Base-by-base conservation (phyloP, 1,139 yeast genomes). In the Hansenula anomala region DNA sequence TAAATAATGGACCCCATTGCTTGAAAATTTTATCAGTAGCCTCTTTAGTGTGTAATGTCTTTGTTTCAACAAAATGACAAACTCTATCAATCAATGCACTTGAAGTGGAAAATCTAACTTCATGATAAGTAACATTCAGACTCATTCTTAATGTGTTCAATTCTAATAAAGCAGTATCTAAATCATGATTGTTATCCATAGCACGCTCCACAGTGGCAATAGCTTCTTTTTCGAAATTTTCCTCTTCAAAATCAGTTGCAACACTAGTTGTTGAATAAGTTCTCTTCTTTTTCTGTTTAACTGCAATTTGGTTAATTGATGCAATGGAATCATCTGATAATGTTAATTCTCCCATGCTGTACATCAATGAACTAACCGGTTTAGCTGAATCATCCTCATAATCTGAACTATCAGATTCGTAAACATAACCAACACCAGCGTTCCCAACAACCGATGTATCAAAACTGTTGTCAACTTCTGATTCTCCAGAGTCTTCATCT, bases 71-170 rank as follows among this genome's bases (percentile, higher is more conserved):
- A 55, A 83, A 83, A 50, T 85, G 86, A 40, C 75, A 70, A 17
- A 86, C 75, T 54, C 94, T 74, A 36, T 69, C 67, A 34, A 88
- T 56, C 53, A 92, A 69, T 0, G 97, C 94, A 34, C 73, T 71
- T 28, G 80, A 69, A 0, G 96, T 88, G 7, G 96, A 95, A 28
- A 68, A 63, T 58, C 97, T 77, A 13, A 92, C 97, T 56, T 90
- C 96, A 55, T 87, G 95, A 60, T 92, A 92, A 0, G 94, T 75
- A 13, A 89, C 97, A 59, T 92, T 89, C 92, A 90, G 84, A 49
- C 96, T 86, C 98, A 94, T 92, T 64, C 97, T 77, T 55, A 94
- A 71, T 0, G 98, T 92, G 58, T 90, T 90, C 55, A 92, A 74
- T 63, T 92, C 98, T 48, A 94, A 68, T 50, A 88, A 67, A 1